Percentiles rank a stretch among this genome's conserved stretches.
phyloP scores from a whole-genome alignment of 495 filamentous ascomycete species.

The Corynascus novoguineensis region DNA sequence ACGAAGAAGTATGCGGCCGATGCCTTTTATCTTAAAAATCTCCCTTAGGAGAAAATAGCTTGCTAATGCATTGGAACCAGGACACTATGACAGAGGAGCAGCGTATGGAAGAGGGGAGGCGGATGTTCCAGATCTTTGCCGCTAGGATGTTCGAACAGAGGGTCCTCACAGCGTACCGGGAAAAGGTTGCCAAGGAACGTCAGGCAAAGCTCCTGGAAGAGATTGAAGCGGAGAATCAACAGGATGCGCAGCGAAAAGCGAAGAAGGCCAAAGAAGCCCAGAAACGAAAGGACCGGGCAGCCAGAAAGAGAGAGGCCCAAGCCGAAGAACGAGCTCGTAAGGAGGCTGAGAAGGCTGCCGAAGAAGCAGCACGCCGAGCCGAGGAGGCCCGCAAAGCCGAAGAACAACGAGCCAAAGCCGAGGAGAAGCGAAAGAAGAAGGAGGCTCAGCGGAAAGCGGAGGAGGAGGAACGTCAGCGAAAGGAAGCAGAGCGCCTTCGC shows the following conservation, averaged over 20 bases:
- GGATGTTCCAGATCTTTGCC: slow-evolving; percentile 99
- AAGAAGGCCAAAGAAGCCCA: slow-evolving; percentile 92
- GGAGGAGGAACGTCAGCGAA: slow-evolving; percentile 72
- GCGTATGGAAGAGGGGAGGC: slow-evolving; percentile 94
- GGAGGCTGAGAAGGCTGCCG: slow-evolving; percentile 86
- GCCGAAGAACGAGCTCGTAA: slow-evolving; percentile 83
- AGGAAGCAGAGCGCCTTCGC: slow-evolving; percentile 57
- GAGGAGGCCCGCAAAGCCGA: slow-evolving; percentile 75
- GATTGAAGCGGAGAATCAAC: slow-evolving; percentile 72
- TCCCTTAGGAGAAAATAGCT: not conserved
- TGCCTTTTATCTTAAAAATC: not conserved
- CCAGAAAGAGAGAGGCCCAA: slow-evolving; percentile 74
- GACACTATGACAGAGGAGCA: slow-evolving; percentile 96
- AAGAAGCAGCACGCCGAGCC: slow-evolving; percentile 71
- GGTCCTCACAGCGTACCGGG: slow-evolving; percentile 92
- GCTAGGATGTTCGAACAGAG: slow-evolving; percentile 98
- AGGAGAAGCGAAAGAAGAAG: slow-evolving; percentile 86
- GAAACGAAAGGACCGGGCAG: slow-evolving; percentile 86
- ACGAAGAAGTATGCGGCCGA: slow-evolving; percentile 56
- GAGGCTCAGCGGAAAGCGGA: slow-evolving; percentile 88
- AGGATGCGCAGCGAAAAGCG: slow-evolving; percentile 70
- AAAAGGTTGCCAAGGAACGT: slow-evolving; percentile 90
- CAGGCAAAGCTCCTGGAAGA: slow-evolving; percentile 90
- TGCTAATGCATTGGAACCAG: slow-evolving; percentile 48
- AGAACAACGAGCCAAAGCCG: slow-evolving; percentile 70